Percentiles rank a stretch among this genome's conserved stretches.
Conservation (phyloP, 495 filamentous ascomycete genomes). For the Choiromyces venosus region DNA sequence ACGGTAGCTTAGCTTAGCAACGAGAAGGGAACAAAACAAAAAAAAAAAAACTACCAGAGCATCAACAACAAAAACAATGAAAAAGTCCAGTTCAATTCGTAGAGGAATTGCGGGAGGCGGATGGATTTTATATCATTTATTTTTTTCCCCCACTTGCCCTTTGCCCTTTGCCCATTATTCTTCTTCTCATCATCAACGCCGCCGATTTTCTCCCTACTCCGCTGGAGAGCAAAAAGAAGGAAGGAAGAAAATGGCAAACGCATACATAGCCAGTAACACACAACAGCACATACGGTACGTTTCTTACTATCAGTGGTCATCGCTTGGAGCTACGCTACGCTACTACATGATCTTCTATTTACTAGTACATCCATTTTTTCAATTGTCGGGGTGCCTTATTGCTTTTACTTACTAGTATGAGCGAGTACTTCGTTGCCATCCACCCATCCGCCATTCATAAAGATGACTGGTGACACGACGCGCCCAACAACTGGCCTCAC, state of each 20-base stretch:
- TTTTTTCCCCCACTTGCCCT: no score
- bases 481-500: background rate
- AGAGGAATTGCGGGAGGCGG: background rate
- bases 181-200: background rate
- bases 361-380: no score
- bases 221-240: background rate
- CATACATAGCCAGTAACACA: background rate
- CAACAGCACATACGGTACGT: background rate
- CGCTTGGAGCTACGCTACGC: background rate
- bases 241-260: background rate
- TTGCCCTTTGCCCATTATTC: no score
- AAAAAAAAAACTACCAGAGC: slow-evolving; percentile 1
- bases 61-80: background rate
- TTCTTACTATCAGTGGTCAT: background rate
- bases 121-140: slow-evolving; percentile 2
- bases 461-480: background rate
- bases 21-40: no score
- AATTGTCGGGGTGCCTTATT: background rate
- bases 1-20: slow-evolving; percentile 3
- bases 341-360: background rate
- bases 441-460: background rate
- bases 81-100: background rate
- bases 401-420: background rate
- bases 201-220: background rate
- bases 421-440: background rate